Percentiles rank a stretch among this genome's conserved stretches.
Conservation (phyloP, 2,329 filamentous ascomycete genomes). For the Talaromyces sp. region DNA sequence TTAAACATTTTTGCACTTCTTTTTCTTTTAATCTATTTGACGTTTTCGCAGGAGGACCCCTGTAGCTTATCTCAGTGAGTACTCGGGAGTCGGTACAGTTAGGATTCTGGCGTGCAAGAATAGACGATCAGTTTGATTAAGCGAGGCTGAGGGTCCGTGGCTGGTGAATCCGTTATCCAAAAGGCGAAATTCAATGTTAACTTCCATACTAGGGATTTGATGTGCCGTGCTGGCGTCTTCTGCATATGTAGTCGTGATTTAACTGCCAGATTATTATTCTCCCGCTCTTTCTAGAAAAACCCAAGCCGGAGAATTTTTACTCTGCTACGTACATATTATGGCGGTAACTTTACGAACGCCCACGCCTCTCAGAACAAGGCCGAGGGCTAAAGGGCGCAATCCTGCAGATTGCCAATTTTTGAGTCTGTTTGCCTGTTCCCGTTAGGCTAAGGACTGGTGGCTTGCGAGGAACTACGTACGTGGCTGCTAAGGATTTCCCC, state of each 20-base stretch:
- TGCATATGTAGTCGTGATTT: not conserved
- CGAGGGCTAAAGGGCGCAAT: not conserved
- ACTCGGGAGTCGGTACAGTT: too few species aligned
- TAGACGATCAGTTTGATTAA: not conserved
- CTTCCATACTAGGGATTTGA: not conserved
- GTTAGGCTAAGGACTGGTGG: not conserved
- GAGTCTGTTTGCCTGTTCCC: not conserved
- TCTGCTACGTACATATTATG: too few species aligned
- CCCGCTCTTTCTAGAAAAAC: constrained; percentile 11
- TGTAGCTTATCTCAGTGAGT: not conserved
- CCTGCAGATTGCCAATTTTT: not conserved
- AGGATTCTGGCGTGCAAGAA: not conserved
- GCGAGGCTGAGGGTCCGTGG: not conserved
- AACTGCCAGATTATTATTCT: not conserved
- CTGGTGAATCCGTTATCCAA: not conserved
- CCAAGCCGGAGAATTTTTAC: not conserved
- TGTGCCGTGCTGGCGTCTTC: not conserved
- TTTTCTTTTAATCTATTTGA: not conserved
- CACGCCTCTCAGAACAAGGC: not conserved
- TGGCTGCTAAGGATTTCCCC: not conserved
- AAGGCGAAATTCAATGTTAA: not conserved
- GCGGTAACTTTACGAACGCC: too few species aligned
- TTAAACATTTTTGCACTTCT: not conserved
- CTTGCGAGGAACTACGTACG: constrained; percentile 1
- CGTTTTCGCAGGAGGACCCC: not conserved